These are phyloP conservation scores for Tuber brumale DNA, from an alignment of 495 filamentous ascomycete genomes.

Conservation along the genomic window DNA sequence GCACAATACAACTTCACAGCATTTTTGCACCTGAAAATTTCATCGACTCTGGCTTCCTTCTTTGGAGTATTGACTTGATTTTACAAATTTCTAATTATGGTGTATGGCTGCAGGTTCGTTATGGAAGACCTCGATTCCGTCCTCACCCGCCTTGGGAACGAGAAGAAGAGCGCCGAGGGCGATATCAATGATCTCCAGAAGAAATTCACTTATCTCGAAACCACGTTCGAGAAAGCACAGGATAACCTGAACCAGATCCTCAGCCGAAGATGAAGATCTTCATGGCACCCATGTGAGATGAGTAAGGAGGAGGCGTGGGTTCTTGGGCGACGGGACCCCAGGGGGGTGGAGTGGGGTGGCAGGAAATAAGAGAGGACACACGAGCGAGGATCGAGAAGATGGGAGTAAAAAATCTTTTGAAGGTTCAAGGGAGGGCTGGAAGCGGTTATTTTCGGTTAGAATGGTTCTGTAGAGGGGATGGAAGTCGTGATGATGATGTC, in stretches of 20 bases:
- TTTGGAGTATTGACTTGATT: neutral
- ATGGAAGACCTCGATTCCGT: conserved; percentile 63
- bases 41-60: neutral
- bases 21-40: neutral
- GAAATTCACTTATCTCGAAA: conserved; percentile 89
- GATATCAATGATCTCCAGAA: conserved; percentile 77
- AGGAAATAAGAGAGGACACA: neutral
- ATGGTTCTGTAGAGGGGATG: neutral
- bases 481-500: neutral
- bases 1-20: conserved; percentile 2
- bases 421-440: neutral
- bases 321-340: neutral
- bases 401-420: neutral
- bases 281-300: neutral
- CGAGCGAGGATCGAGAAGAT: neutral
- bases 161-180: conserved; percentile 65
- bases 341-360: neutral
- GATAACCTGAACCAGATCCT: conserved; percentile 84
- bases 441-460: neutral
- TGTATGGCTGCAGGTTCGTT: conserved; percentile 64
- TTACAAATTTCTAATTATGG: neutral
- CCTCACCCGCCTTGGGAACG: conserved; percentile 66
- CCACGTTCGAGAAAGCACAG: conserved; percentile 84
- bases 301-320: neutral
- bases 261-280: conserved; percentile 48